A percentile compares a stretch with the other conserved stretches of the same genome.
Evolutionary conservation across 179 eudicot species (phyloP).

Genomic region (Amaranthus tricolor): DNA sequence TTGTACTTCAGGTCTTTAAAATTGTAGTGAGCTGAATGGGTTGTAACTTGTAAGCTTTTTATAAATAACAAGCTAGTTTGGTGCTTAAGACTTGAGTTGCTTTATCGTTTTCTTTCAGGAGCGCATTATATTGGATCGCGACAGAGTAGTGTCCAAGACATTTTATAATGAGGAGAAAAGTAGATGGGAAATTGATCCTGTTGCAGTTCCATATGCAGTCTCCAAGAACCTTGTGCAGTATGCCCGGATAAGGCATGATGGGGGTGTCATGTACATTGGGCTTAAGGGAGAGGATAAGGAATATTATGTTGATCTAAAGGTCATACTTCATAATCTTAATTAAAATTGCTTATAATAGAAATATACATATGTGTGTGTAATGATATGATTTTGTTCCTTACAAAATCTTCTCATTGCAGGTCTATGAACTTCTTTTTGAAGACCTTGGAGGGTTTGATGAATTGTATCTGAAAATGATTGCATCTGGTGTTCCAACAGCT

Average conservation of each 20-base stretch:
- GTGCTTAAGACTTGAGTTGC: not conserved
- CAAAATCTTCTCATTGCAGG: slow-evolving; percentile 42
- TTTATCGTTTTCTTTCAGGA: slow-evolving; percentile 42
- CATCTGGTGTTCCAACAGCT: slow-evolving; percentile 70
- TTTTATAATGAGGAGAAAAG: slow-evolving; percentile 62
- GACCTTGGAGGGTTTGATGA: slow-evolving; percentile 89
- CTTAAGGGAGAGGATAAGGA: slow-evolving; percentile 82
- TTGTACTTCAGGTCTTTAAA: slow-evolving; percentile 1
- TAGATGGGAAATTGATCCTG: slow-evolving; percentile 84
- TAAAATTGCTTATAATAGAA: not conserved
- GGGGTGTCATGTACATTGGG: slow-evolving; percentile 77
- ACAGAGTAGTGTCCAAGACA: slow-evolving; percentile 75
- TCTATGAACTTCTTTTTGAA: slow-evolving; percentile 67
- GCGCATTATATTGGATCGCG: slow-evolving; percentile 73
- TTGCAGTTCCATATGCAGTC: slow-evolving; percentile 85
- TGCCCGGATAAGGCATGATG: slow-evolving; percentile 82
- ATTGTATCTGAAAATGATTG: slow-evolving; percentile 78
- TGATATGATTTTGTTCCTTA: slow-evolving; percentile 21
- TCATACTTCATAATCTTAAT: slow-evolving; percentile 21
- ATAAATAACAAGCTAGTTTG: too few species aligned
- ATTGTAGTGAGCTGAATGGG: slow-evolving; percentile 6
- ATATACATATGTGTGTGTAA: not conserved
- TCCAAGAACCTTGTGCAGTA: slow-evolving; percentile 67
- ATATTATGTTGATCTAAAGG: slow-evolving; percentile 66
- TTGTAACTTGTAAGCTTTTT: not conserved